Evolutionary conservation across 1,139 yeast genomes (phyloP), one percentile per base, ranked within the genome.

Genomic region (Taphrina betulina): DNA sequence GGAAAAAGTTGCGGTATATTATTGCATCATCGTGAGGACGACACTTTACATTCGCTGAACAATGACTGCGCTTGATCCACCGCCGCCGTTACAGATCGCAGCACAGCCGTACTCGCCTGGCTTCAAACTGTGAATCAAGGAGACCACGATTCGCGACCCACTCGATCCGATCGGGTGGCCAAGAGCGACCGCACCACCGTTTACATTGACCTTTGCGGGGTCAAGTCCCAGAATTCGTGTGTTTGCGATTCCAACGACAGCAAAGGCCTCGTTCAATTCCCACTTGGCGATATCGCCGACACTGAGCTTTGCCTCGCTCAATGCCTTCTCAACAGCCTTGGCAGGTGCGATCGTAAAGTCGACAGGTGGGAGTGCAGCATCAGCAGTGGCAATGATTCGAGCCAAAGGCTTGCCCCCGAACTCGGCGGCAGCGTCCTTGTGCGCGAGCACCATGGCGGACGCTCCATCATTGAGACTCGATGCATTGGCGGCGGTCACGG

Each of bases 81-180:
- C 98, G 68, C 97, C 97, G 75, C 96, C 96, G 71, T 89, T 89
- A 78, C 96, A 89, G 68, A 89, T 83, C 71, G 86, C 96, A 65
- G 95, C 95, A 64, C 81, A 85, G 70, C 97, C 97, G 62, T 82
- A 75, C 73, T 85, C 88, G 68, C 96, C 96, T 71, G 86, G 95
- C 58, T 76, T 68, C 69, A 89, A 78, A 37, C 83, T 82, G 63
- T 85, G 79, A 63, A 84, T 71, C 71, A 89, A 76, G 46, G 96
- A 88, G 62, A 85, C 89, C 53, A 89, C 77, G 66, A 89, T 80
- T 76, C 97, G 81, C 43, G 95, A 95, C 69, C 97, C 96, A 10
- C 95, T 86, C 68, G 95, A 85, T 57, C 96, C 97, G 69, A 89
- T 79, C 67, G 97, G 96, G 71, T 89, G 96, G 46, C 96, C 96